Evolutionary conservation across 2,329 filamentous ascomycete genomes (phyloP), one percentile per base, ranked within the genome.

Genomic region (Spiromastix sp.): DNA sequence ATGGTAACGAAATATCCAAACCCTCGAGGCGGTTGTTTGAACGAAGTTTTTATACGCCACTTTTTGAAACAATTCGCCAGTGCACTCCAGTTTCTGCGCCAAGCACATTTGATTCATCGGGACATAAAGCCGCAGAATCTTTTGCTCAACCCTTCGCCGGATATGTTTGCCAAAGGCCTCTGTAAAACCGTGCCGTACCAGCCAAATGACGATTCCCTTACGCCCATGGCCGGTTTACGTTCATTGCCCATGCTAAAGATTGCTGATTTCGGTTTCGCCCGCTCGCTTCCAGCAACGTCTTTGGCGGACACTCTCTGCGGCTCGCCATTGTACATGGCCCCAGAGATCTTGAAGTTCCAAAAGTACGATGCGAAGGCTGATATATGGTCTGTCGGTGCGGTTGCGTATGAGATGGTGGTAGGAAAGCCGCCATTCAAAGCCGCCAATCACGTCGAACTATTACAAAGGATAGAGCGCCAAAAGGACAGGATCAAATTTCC

Each of bases 101-200:
- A 77, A 41, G 77, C 79, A 47, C 86, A 93, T 55, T 81, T 93
- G 48, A 86, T 98, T 33, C 91, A 98, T 64, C 84, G 91, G 48
- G 91, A 98, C 56, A 82, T 98, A 50, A 98, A 98, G 57, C 91
- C 91, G 4, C 91, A 98, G 56, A 98, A 98, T 50, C 73, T 98
- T 4, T 71, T 98, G 1, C 71, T 98, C 12, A 81, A 93, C 30
- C 91, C 91, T 2, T 83, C 87, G 2, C 74, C 74, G 20, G 68
- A 77, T 5, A 77, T 77, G 33, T 91, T 83, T 55, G 68, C 79
- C 38, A 69, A 73, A 38, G 68, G 72, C 31, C 65, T 68, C 39
- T 72, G 74, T 36, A 70, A 76, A 40, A 66, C 71, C 21, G 73
- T 81, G 40, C 79, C 83, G 12, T 78, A 91, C 39, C 78, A 91